These are phyloP conservation scores for Chloranthus sessilifolius DNA, from an alignment of 164 flowering plant genomes.

Conservation along the genomic window DNA sequence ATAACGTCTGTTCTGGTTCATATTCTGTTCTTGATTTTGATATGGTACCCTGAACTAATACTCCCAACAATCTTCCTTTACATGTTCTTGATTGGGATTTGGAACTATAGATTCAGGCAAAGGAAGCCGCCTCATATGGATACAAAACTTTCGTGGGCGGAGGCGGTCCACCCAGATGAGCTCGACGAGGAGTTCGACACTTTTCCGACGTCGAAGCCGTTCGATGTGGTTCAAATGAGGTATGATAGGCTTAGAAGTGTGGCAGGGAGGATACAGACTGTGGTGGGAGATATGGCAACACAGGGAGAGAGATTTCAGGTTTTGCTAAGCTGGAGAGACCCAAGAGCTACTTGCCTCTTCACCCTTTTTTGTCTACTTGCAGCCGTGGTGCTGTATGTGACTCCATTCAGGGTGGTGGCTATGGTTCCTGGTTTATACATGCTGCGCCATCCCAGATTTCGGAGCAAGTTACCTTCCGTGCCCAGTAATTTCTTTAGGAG, in stretches of 20 bases:
- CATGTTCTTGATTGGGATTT: slow-evolving; percentile 53
- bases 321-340: slow-evolving; percentile 54
- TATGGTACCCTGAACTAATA: slow-evolving; percentile 52
- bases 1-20: slow-evolving; percentile 48
- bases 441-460: slow-evolving; percentile 57
- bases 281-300: slow-evolving; percentile 55
- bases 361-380: slow-evolving; percentile 35
- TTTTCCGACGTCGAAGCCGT: slow-evolving; percentile 40
- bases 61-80: slow-evolving; percentile 49
- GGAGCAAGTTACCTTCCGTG: slow-evolving; percentile 66
- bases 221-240: slow-evolving; percentile 38
- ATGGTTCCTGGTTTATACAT: slow-evolving; percentile 43
- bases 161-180: slow-evolving; percentile 46
- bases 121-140: slow-evolving; percentile 59
- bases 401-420: slow-evolving; percentile 56
- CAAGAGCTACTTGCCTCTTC: slow-evolving; percentile 49
- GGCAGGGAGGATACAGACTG: slow-evolving; percentile 55
- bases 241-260: slow-evolving; percentile 52
- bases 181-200: slow-evolving; percentile 57
- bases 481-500: slow-evolving; percentile 76
- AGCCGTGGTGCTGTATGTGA: slow-evolving; percentile 41
- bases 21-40: slow-evolving; percentile 38
- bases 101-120: slow-evolving; percentile 47
- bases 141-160: slow-evolving; percentile 49
- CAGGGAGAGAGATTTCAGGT: slow-evolving; percentile 57